Conservation (phyloP, 495 filamentous ascomycete genomes). For the Penicillium cosmopolitanum region DNA sequence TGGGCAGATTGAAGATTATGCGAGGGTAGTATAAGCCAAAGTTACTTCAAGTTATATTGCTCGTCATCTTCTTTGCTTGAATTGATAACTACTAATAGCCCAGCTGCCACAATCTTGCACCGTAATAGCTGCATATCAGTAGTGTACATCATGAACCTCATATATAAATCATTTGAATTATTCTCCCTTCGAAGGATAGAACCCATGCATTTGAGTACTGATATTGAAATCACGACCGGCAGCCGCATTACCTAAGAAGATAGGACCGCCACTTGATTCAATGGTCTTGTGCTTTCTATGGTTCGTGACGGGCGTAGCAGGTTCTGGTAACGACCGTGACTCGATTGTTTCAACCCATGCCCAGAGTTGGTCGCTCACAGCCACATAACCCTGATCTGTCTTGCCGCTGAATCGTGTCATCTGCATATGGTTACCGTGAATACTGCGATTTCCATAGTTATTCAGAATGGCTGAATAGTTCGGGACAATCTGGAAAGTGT, state of each 20-base stretch:
- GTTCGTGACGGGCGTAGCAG: background rate
- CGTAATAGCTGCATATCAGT: too few species aligned
- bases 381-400: constrained; percentile 7
- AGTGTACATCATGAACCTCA: too few species aligned
- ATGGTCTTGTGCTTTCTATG: background rate
- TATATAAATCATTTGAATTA: too few species aligned
- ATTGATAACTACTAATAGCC: too few species aligned
- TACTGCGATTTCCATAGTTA: constrained; percentile 6
- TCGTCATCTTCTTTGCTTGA: too few species aligned
- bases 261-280: constrained; percentile 7
- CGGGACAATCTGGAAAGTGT: constrained; percentile 1
- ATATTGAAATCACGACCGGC: constrained; percentile 5
- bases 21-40: too few species aligned
- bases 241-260: background rate
- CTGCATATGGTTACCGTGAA: constrained; percentile 9
- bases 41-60: too few species aligned
- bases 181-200: too few species aligned
- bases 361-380: constrained; percentile 6
- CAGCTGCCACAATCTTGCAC: too few species aligned
- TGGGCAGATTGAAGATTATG: too few species aligned
- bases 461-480: constrained; percentile 11
- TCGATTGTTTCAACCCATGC: constrained; percentile 3
- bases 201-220: too few species aligned
- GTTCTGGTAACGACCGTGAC: background rate
- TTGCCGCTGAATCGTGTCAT: constrained; percentile 7